These are phyloP conservation scores for Cicer chorassanicum DNA, from an alignment of 306 rosid species.

Conservation along the genomic window DNA sequence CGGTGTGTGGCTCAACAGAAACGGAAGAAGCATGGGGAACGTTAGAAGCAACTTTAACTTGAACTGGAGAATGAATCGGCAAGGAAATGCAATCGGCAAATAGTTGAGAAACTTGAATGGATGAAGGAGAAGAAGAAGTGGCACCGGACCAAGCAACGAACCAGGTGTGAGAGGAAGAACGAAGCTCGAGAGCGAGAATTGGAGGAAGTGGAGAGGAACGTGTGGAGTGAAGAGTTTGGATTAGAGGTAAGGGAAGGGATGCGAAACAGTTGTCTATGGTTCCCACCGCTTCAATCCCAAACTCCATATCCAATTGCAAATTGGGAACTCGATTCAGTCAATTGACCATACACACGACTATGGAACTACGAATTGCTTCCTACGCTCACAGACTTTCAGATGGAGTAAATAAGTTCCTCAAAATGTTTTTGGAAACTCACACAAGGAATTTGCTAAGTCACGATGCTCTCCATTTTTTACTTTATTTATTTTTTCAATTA, in stretches of 20 bases:
- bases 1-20: constrained; percentile 71
- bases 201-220: constrained; percentile 53
- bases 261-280: constrained; percentile 71
- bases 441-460: too few species aligned
- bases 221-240: constrained; percentile 71
- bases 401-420: too few species aligned
- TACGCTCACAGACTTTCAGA: too few species aligned
- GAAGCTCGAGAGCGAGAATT: constrained; percentile 77
- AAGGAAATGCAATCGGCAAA: constrained; percentile 82
- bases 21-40: constrained; percentile 72
- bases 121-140: constrained; percentile 65
- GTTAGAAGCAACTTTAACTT: constrained; percentile 66
- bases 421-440: too few species aligned
- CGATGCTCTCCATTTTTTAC: too few species aligned
- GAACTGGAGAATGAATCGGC: constrained; percentile 59
- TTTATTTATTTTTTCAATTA: too few species aligned
- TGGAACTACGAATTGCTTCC: neutral
- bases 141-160: constrained; percentile 94
- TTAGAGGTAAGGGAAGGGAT: constrained; percentile 72
- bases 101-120: constrained; percentile 66
- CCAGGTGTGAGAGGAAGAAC: constrained; percentile 60
- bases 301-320: constrained; percentile 51
- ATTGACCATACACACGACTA: neutral
- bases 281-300: constrained; percentile 64
- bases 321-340: neutral